Conservation (phyloP, 805 yeast genomes). For the Myxozyma kluyveri region DNA sequence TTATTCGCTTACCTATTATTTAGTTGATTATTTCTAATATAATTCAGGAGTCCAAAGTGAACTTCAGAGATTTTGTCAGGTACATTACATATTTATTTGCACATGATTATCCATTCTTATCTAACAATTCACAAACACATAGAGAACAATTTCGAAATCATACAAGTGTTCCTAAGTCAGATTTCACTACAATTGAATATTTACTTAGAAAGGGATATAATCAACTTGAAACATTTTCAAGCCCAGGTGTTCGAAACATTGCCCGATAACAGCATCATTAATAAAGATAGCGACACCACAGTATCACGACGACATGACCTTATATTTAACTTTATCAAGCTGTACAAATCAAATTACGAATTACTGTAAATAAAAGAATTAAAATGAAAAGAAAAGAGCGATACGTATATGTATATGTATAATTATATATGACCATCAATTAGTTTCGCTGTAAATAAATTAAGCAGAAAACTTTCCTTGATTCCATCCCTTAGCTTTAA, state of each 20-base stretch:
- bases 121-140: too few relatives aligned
- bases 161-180: constrained; percentile 61
- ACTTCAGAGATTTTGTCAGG: constrained; percentile 50
- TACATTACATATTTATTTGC: background rate
- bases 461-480: constrained; percentile 18
- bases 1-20: background rate
- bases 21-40: background rate
- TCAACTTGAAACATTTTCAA: constrained; percentile 67
- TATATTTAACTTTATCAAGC: background rate
- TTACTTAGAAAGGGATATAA: constrained; percentile 72
- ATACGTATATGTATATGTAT: too few relatives aligned
- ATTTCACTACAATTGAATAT: constrained; percentile 83
- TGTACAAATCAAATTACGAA: constrained; percentile 3
- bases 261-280: background rate
- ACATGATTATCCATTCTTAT: background rate
- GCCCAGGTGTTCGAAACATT: constrained; percentile 69
- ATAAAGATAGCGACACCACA: background rate
- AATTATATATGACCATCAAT: too few relatives aligned
- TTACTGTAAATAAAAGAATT: too few relatives aligned
- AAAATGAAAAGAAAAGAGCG: too few relatives aligned
- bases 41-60: constrained; percentile 41
- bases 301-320: background rate
- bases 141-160: too few relatives aligned
- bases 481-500: constrained; percentile 34
- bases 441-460: too few relatives aligned